Percentiles rank a stretch among this genome's conserved stretches.
Conservation (phyloP, 2,329 filamentous ascomycete genomes). For the Aspergillus sp. region DNA sequence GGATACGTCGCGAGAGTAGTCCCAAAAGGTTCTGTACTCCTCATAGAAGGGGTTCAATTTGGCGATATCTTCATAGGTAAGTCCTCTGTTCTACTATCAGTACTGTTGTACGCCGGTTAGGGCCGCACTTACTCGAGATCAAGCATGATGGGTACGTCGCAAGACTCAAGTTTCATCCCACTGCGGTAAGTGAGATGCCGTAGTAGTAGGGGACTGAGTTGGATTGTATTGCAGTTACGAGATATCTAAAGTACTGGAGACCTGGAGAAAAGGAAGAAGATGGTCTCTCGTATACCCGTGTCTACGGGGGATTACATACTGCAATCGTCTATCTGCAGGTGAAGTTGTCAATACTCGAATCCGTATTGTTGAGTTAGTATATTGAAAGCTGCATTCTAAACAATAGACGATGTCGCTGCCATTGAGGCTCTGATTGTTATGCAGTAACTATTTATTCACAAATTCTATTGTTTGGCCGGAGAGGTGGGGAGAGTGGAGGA, state of each 20-base stretch:
- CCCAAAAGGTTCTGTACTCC: conserved; percentile 23
- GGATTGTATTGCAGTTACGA: background rate
- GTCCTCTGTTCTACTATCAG: conserved; percentile 19
- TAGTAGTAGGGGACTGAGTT: background rate
- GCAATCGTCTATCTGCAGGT: background rate
- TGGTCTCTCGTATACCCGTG: background rate
- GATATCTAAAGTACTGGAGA: background rate
- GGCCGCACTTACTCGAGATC: conserved; percentile 25
- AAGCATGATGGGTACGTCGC: conserved; percentile 30
- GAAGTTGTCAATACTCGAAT: background rate
- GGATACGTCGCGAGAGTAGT: conserved; percentile 11
- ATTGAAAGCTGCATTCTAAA: conserved; percentile 3
- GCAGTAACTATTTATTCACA: background rate
- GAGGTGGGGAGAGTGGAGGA: background rate
- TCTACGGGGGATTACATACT: conserved; percentile 1
- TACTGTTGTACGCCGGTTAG: background rate
- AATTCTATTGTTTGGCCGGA: background rate
- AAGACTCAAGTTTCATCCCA: conserved; percentile 16
- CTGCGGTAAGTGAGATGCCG: background rate
- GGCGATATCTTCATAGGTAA: conserved; percentile 26
- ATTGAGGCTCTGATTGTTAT: background rate
- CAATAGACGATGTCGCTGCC: conserved; percentile 2
- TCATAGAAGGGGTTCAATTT: conserved; percentile 30
- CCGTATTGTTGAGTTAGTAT: conserved; percentile 7
- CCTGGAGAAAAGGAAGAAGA: background rate